Evolutionary conservation across 768 basidiomycete genomes (phyloP).

Genomic region (Kwoniella bestiolae): DNA sequence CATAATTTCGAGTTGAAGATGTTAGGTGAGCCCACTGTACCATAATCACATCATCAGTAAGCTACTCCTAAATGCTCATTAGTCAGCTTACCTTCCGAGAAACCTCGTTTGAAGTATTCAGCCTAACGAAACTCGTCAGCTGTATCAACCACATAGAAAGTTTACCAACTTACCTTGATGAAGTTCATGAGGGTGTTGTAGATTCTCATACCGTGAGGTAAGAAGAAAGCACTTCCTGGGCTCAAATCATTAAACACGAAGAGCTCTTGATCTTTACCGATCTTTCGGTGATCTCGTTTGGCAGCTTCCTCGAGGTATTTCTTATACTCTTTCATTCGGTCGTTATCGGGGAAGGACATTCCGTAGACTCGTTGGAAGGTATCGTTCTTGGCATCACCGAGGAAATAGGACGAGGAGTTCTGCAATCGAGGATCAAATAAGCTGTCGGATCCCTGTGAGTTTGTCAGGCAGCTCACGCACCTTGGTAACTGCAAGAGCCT

Average conservation of each 20-base stretch:
- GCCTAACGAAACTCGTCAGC: slow-evolving; percentile 60
- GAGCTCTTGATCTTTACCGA: slow-evolving; percentile 95
- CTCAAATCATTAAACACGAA: slow-evolving; percentile 98
- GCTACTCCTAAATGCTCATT: background rate
- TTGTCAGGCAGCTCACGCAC: slow-evolving; percentile 58
- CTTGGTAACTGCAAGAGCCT: slow-evolving; percentile 96
- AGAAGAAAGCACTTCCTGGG: slow-evolving; percentile 94
- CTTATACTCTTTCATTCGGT: slow-evolving; percentile 93
- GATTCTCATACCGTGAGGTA: slow-evolving; percentile 94
- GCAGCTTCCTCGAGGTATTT: slow-evolving; percentile 94
- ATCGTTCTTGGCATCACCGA: slow-evolving; percentile 90
- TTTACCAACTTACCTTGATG: slow-evolving; percentile 70
- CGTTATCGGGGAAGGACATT: slow-evolving; percentile 98
- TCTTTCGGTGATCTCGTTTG: slow-evolving; percentile 95
- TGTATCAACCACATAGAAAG: background rate
- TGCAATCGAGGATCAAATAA: slow-evolving; percentile 57
- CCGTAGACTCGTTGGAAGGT: slow-evolving; percentile 95
- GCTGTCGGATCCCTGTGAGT: background rate
- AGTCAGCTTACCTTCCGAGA: slow-evolving; percentile 87
- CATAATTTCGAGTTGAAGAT: slow-evolving; percentile 96
- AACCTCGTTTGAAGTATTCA: slow-evolving; percentile 94
- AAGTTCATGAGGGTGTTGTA: slow-evolving; percentile 91
- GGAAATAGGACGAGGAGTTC: slow-evolving; percentile 98
- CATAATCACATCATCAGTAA: slow-evolving; percentile 2
- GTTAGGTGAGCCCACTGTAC: slow-evolving; percentile 94